Evolutionary conservation across 2,329 filamentous ascomycete species (phyloP), one percentile per base, ranked within the genome.

Genomic region (Fusarium torreyae): DNA sequence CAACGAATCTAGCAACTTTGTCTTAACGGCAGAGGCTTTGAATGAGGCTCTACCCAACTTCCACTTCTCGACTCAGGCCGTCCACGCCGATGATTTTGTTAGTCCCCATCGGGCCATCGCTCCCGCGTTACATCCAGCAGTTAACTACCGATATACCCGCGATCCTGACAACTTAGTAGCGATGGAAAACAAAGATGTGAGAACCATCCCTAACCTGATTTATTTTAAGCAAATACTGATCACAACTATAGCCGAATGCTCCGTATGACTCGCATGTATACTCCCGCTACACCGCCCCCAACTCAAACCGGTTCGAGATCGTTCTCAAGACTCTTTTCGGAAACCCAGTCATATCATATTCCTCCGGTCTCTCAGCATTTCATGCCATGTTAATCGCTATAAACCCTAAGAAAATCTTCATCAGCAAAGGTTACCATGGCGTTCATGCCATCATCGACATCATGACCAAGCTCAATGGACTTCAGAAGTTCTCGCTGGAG

Each of bases 351-450:
- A 77, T 98, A 18, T 92, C 91, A 45, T 99, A 98, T 82, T 83
- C 88, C 39, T 97, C 92, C 3, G 95, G 95, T 5, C 88, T 98
- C 34, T 88, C 93, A 10, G 93, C 94, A 49, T 94, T 98, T 82
- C 92, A 98, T 79, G 94, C 93, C 31, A 84, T 97, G 60, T 85
- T 98, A 1, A 89, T 94, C 18, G 89, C 89, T 74, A 82, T 97
- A 8, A 94, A 97, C 77, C 95, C 95, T 1, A 89, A 89, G 72
- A 90, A 91, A 64, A 88, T 98, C 55, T 91, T 93, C 70, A 93
- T 98, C 69, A 90, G 90, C 24, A 89, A 86, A 17, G 94, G 94
- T 38, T 99, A 98, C 81, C 95, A 98, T 81, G 96, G 95, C 71
- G 97, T 93, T 80, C 94, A 97, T 79, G 94, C 93, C 66, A 92